These are phyloP conservation scores for Trichoderma atroviride DNA, from an alignment of 2,329 filamentous ascomycete species.

Conservation along the genomic window DNA sequence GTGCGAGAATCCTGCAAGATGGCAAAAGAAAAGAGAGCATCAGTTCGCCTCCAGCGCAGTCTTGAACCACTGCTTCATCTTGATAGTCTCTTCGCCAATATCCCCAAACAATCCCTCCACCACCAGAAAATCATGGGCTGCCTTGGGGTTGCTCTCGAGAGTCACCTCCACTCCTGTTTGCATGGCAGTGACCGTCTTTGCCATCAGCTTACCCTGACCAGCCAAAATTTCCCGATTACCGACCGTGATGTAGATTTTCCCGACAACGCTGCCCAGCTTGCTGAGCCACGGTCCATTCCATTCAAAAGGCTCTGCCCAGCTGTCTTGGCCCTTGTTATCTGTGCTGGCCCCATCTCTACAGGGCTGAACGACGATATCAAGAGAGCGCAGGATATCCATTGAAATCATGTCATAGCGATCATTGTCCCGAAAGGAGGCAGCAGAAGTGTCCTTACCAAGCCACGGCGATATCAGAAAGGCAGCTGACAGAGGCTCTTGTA, in stretches of 20 bases:
- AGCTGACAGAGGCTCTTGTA: conserved; percentile 36
- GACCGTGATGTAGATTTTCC: conserved; percentile 39
- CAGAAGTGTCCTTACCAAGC: conserved; percentile 32
- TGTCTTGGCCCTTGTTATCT: conserved; percentile 16
- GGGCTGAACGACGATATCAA: conserved; percentile 26
- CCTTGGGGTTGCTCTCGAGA: conserved; percentile 36
- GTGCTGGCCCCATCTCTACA: conserved; percentile 27
- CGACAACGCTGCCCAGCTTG: conserved; percentile 31
- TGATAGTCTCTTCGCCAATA: conserved; percentile 36
- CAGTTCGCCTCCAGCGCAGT: conserved; percentile 11
- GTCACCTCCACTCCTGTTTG: conserved; percentile 33
- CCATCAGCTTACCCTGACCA: conserved; percentile 36
- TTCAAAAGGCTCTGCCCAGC: conserved; percentile 37
- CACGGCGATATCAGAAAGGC: conserved; percentile 41
- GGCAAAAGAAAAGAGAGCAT: neutral
- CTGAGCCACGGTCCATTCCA: conserved; percentile 36
- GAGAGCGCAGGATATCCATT: conserved; percentile 14
- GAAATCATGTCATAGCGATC: conserved; percentile 41
- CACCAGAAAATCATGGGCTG: conserved; percentile 41
- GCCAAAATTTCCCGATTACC: conserved; percentile 39
- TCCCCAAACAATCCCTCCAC: conserved; percentile 31
- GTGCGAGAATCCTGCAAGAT: neutral
- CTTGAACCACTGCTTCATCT: conserved; percentile 40
- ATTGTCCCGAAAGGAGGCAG: conserved; percentile 36
- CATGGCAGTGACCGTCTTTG: conserved; percentile 31